A percentile compares a stretch with the other conserved stretches of the same genome.
phyloP scores from a whole-genome alignment of 768 basidiomycete species.

The Hypholoma fasciculare region DNA sequence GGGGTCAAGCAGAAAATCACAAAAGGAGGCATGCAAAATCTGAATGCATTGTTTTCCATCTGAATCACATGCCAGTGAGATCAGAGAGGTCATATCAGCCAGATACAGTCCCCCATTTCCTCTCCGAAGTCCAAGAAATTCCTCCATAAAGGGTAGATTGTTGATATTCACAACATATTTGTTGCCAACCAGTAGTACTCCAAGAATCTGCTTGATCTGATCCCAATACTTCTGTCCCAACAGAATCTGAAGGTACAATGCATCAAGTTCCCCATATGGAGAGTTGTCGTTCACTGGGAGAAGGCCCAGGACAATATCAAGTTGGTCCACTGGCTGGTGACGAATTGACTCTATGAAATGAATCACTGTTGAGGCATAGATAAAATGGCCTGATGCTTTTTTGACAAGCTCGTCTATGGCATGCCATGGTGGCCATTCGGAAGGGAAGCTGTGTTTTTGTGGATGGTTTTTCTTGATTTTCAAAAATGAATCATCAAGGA shows the following conservation, averaged over 20 bases:
- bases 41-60: background rate
- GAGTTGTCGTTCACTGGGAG: background rate
- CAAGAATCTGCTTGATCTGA: background rate
- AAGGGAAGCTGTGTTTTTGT: background rate
- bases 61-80: background rate
- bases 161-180: too few species aligned
- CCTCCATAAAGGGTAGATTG: too few species aligned
- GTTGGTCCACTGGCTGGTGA: constrained; percentile 1
- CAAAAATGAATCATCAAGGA: background rate
- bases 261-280: constrained; percentile 9
- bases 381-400: constrained; percentile 16
- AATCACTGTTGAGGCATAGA: constrained; percentile 13
- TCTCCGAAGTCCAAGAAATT: background rate
- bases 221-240: background rate
- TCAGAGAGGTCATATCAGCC: background rate
- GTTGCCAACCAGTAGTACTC: background rate
- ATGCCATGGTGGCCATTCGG: background rate
- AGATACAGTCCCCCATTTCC: background rate
- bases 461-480: constrained; percentile 5
- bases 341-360: constrained; percentile 2
- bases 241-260: constrained; percentile 5
- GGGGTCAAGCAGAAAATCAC: constrained; percentile 12
- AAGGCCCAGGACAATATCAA: constrained; percentile 1
- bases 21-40: constrained; percentile 6
- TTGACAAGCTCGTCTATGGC: background rate